Evolutionary conservation across 2,329 filamentous ascomycete genomes (phyloP), one percentile per base, ranked within the genome.

Genomic region (Teratosphaeria epicoccoides): DNA sequence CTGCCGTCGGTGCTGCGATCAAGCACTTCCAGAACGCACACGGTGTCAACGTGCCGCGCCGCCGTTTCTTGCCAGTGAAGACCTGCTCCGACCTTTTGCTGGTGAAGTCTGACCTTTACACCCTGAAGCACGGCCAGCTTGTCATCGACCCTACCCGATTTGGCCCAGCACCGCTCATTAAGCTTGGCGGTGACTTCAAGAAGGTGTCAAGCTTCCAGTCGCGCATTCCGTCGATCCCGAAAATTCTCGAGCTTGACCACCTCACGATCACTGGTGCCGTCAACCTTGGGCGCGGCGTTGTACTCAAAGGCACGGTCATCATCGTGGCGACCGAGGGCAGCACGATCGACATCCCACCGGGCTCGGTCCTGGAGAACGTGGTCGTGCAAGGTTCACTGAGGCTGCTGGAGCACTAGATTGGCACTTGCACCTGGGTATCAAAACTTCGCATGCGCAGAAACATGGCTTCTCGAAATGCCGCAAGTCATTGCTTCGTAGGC

Each of bases 1-100:
- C 93, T 24, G 93, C 93, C 54, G 93, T 98, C 60, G 93, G 93
- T 76, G 93, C 93, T 59, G 93, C 93, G 67, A 98, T 98, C 71
- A 90, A 91, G 63, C 93, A 98, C 77, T 98, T 98, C 81, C 84
- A 87, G 75, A 96, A 96, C 73, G 93, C 90, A 37, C 93, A 98
- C 74, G 93, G 93, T 76, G 91, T 98, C 77, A 98, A 98, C 72
- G 93, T 98, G 51, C 93, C 93, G 59, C 88, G 93, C 71, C 84
- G 89, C 65, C 90, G 93, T 63, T 98, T 98, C 87, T 81, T 98
- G 78, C 93, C 93, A 56, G 93, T 98, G 78, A 98, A 98, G 87
- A 98, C 93, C 22, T 98, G 91, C 82, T 98, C 93, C 50, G 93
- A 98, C 70, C 80, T 98, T 60, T 94, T 98, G 89, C 85, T 98